These are phyloP conservation scores for Ampelomyces quisqualis DNA, from an alignment of 2,329 filamentous ascomycete genomes.

Conservation along the genomic window DNA sequence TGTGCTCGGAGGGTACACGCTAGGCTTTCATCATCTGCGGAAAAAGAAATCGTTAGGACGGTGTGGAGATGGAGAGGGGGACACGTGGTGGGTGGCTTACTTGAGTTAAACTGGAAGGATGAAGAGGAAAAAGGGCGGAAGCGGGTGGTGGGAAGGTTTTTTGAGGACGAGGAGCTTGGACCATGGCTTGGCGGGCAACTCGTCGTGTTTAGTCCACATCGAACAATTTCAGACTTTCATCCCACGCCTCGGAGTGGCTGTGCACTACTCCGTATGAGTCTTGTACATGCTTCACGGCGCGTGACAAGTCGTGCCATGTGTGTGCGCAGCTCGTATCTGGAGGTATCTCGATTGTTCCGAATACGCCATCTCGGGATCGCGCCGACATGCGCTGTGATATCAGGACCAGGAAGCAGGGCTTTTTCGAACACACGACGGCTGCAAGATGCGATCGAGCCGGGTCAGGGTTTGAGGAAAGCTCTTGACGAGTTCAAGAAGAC, in stretches of 20 bases:
- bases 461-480: slow-evolving; percentile 23
- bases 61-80: slow-evolving; percentile 1
- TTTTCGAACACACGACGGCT: slow-evolving; percentile 13
- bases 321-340: slow-evolving; percentile 35
- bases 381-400: slow-evolving; percentile 9
- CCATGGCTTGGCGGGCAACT: slow-evolving; percentile 22
- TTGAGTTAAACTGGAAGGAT: slow-evolving; percentile 99
- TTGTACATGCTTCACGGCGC: slow-evolving; percentile 20
- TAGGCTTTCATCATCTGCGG: slow-evolving; percentile 99
- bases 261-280: slow-evolving; percentile 20
- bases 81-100: slow-evolving; percentile 61
- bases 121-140: slow-evolving; percentile 54
- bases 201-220: too few relatives aligned
- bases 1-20: slow-evolving; percentile 91
- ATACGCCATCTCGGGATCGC: slow-evolving; percentile 35
- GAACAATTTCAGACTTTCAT: background rate
- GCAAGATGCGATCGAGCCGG: slow-evolving; percentile 7
- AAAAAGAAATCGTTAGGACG: slow-evolving; percentile 26
- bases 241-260: background rate
- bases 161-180: slow-evolving; percentile 34
- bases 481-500: slow-evolving; percentile 37
- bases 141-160: slow-evolving; percentile 32
- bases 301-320: slow-evolving; percentile 13
- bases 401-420: slow-evolving; percentile 11
- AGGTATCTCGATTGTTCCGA: slow-evolving; percentile 37